Conservation (phyloP, 345 rosid species). For the Psidium guajava region DNA sequence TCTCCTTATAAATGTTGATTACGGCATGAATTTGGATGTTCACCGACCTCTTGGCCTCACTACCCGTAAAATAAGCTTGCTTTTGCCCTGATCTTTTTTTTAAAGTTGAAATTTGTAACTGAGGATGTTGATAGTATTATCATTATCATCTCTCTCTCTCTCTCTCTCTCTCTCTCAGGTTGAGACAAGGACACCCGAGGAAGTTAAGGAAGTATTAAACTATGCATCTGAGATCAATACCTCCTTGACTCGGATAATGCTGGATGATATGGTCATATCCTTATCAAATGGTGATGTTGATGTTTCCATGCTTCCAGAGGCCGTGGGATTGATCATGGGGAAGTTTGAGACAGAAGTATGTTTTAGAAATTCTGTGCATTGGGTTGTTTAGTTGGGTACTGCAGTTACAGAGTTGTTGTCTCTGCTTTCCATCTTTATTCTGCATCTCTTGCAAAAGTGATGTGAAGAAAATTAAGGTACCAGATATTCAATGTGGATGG, state of each 20-base stretch:
- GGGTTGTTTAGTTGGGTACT: neutral
- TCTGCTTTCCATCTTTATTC: neutral
- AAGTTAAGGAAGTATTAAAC: conserved; percentile 61
- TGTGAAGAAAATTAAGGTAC: neutral
- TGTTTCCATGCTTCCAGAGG: conserved; percentile 76
- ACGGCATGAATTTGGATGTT: neutral
- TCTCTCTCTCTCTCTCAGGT: conserved; percentile 25
- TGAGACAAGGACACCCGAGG: conserved; percentile 81
- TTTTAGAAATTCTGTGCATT: neutral
- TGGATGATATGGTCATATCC: conserved; percentile 93
- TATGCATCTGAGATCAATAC: conserved; percentile 48
- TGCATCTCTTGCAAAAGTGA: neutral
- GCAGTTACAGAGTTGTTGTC: neutral
- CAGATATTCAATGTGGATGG: neutral
- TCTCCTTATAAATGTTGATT: neutral
- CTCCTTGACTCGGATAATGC: conserved; percentile 74
- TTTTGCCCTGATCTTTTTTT: neutral
- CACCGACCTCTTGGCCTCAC: neutral
- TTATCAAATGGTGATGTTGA: conserved; percentile 74
- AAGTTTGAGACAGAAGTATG: conserved; percentile 81
- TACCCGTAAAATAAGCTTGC: neutral
- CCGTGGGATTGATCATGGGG: conserved; percentile 56
- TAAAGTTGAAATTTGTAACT: neutral
- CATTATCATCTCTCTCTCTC: neutral
- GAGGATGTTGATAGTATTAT: neutral